phyloP scores from a whole-genome alignment of 2,329 filamentous ascomycete species.

The Hypoxylon sp. region DNA sequence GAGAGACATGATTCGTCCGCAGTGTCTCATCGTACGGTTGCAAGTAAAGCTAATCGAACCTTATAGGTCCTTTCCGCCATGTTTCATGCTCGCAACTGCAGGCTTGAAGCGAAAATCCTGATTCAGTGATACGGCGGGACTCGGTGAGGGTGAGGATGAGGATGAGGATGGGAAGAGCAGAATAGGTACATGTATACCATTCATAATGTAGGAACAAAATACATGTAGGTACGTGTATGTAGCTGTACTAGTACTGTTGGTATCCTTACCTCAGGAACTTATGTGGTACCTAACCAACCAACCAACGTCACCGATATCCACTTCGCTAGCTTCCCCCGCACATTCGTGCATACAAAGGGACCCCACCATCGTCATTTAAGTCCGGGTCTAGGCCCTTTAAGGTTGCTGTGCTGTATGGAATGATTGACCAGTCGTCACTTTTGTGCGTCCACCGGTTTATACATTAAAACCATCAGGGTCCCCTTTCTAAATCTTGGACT shows the following conservation, averaged over 20 bases:
- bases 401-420: constrained; percentile 15
- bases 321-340: constrained; percentile 37
- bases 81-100: constrained; percentile 40
- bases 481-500: background rate
- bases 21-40: background rate
- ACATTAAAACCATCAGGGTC: constrained; percentile 24
- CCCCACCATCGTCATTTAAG: constrained; percentile 40
- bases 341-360: constrained; percentile 20
- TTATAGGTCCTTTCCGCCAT: constrained; percentile 25
- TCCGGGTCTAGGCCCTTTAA: constrained; percentile 6
- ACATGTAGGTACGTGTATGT: too few species aligned
- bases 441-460: constrained; percentile 14
- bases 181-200: background rate
- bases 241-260: too few species aligned
- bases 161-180: background rate
- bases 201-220: constrained; percentile 9
- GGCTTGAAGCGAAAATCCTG: constrained; percentile 35
- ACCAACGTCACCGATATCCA: constrained; percentile 33
- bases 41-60: constrained; percentile 1
- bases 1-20: constrained; percentile 24
- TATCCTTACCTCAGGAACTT: too few species aligned
- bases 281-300: too few species aligned
- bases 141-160: constrained; percentile 19
- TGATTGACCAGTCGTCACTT: constrained; percentile 16
- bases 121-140: constrained; percentile 22